Evolutionary conservation across 2,329 filamentous ascomycete species (phyloP).

Genomic region (Bipolaris oryzae): DNA sequence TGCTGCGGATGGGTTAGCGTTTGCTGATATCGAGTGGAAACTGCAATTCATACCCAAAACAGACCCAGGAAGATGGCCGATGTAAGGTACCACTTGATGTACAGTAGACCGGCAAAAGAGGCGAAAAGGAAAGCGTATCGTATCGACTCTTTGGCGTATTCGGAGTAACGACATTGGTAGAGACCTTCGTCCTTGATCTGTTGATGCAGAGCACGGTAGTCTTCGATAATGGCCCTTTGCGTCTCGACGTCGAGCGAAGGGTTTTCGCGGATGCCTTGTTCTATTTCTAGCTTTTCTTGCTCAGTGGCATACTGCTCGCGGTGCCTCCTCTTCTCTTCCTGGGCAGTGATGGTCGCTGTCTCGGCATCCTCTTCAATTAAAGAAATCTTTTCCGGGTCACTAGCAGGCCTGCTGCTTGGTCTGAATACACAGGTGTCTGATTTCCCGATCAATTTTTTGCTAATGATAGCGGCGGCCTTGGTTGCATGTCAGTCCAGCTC

Average conservation of each 20-base stretch:
- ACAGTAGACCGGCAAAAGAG: conserved; percentile 55
- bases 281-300: conserved; percentile 47
- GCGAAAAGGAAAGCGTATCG: conserved; percentile 61
- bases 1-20: conserved; percentile 53
- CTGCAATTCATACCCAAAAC: conserved; percentile 57
- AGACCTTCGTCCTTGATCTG: conserved; percentile 61
- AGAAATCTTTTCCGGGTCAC: conserved; percentile 33
- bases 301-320: conserved; percentile 43
- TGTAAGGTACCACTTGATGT: conserved; percentile 61
- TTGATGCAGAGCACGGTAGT: conserved; percentile 64
- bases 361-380: conserved; percentile 20
- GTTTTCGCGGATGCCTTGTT: conserved; percentile 42
- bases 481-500: conserved; percentile 23
- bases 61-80: conserved; percentile 65
- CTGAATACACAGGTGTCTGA: conserved; percentile 30
- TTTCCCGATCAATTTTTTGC: conserved; percentile 34
- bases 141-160: conserved; percentile 64
- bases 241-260: conserved; percentile 62
- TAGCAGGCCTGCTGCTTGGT: conserved; percentile 17
- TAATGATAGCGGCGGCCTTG: conserved; percentile 35
- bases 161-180: conserved; percentile 64
- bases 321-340: conserved; percentile 26
- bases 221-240: conserved; percentile 61
- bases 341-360: conserved; percentile 4
- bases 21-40: neutral